Evolutionary conservation across 495 filamentous ascomycete species (phyloP).

Genomic region (Trichoderma virens): DNA sequence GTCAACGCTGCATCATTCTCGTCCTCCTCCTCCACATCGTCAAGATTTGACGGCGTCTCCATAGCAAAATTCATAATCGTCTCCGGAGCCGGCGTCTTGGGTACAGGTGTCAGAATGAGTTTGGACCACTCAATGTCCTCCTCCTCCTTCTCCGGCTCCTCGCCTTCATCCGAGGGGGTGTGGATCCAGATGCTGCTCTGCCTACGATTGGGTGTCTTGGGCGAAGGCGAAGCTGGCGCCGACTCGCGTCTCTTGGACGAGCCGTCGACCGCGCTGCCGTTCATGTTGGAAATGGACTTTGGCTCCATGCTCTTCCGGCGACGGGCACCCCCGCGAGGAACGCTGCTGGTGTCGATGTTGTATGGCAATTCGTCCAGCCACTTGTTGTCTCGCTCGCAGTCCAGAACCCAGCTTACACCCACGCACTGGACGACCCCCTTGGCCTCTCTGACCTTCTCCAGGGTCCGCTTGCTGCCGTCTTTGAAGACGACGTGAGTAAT

Average conservation of each 20-base stretch:
- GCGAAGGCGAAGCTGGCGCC: slow-evolving; percentile 32
- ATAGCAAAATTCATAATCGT: slow-evolving; percentile 34
- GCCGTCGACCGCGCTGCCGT: slow-evolving; percentile 50
- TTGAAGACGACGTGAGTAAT: slow-evolving; percentile 97
- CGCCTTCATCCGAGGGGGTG: slow-evolving; percentile 25
- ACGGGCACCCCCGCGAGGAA: slow-evolving; percentile 69
- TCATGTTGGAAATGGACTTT: slow-evolving; percentile 62
- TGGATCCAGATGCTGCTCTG: slow-evolving; percentile 46
- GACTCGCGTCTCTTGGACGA: slow-evolving; percentile 25
- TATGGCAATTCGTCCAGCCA: slow-evolving; percentile 68
- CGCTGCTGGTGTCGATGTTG: slow-evolving; percentile 57
- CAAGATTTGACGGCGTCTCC: slow-evolving; percentile 21
- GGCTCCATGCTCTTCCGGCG: slow-evolving; percentile 92
- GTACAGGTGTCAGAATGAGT: slow-evolving; percentile 39
- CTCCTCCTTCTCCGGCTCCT: slow-evolving; percentile 30
- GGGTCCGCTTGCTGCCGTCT: slow-evolving; percentile 76
- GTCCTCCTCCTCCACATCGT: background rate
- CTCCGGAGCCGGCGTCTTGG: slow-evolving; percentile 47
- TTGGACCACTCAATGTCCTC: slow-evolving; percentile 24
- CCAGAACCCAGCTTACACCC: slow-evolving; percentile 79
- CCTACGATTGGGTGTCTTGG: slow-evolving; percentile 30
- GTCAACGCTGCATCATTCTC: slow-evolving; percentile 12
- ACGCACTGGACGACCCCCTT: slow-evolving; percentile 74
- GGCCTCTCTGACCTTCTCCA: slow-evolving; percentile 76
- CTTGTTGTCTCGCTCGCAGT: slow-evolving; percentile 72